A percentile compares a stretch with the other conserved stretches of the same genome.
Conservation (phyloP, 164 flowering plant genomes). For the Piper longum region DNA sequence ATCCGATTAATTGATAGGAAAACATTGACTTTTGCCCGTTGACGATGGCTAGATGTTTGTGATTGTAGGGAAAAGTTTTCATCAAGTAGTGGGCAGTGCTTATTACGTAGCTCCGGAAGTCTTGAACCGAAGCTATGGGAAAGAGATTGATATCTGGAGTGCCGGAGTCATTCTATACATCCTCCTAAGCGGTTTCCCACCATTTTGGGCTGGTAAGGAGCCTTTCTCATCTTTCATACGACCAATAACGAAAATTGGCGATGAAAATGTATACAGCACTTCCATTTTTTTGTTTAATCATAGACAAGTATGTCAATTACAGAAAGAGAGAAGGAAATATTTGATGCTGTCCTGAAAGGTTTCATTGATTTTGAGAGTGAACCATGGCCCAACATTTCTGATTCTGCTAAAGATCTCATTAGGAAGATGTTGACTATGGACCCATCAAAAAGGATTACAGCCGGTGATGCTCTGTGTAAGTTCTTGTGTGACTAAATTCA, state of each 20-base stretch:
- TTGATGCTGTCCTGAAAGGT: conserved; percentile 40
- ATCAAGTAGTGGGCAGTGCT: conserved; percentile 75
- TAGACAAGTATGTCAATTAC: conserved; percentile 3
- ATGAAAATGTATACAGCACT: too few relatives aligned
- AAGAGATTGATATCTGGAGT: conserved; percentile 93
- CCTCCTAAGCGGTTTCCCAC: conserved; percentile 74
- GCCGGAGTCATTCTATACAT: conserved; percentile 84
- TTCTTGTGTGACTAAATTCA: neutral
- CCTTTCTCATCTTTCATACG: too few relatives aligned
- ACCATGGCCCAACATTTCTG: conserved; percentile 86
- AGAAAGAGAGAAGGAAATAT: conserved; percentile 82
- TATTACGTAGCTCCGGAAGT: conserved; percentile 93
- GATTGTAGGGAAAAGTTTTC: conserved; percentile 44
- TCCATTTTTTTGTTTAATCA: too few relatives aligned
- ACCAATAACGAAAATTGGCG: too few relatives aligned
- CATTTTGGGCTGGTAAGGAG: conserved; percentile 74
- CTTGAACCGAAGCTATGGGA: conserved; percentile 47
- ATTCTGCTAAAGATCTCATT: conserved; percentile 71
- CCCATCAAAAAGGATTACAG: conserved; percentile 63
- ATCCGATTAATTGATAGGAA: too few relatives aligned
- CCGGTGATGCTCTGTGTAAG: conserved; percentile 70
- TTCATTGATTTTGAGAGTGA: conserved; percentile 38
- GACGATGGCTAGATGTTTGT: too few relatives aligned
- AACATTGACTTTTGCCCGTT: too few relatives aligned
- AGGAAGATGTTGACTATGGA: conserved; percentile 57